Percentiles rank a stretch among this genome's conserved stretches.
Conservation (phyloP, 1,284 basidiomycete genomes). For the Rhodotorula sp. region DNA sequence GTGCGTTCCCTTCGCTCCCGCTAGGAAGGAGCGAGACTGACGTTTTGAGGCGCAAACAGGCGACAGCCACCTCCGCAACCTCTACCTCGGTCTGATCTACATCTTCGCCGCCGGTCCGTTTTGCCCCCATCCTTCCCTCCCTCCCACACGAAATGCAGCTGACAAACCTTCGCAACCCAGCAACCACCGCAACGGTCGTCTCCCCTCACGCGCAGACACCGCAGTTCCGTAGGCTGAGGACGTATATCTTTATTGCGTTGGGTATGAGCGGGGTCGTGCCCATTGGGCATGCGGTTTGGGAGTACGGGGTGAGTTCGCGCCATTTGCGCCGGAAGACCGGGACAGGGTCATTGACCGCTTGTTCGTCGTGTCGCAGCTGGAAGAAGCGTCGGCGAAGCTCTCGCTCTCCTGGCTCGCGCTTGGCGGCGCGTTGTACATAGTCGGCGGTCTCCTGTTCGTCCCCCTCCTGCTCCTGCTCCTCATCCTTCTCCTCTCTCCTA, state of each 20-base stretch:
- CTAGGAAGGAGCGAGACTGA: background rate
- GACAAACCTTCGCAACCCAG: conserved; percentile 1
- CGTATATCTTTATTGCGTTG: conserved; percentile 39
- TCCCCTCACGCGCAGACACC: conserved; percentile 37
- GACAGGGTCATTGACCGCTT: background rate
- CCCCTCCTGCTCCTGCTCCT: no score
- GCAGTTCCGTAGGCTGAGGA: conserved; percentile 36
- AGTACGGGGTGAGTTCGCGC: conserved; percentile 29
- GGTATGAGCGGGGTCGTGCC: conserved; percentile 40
- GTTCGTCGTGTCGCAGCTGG: background rate
- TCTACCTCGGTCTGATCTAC: conserved; percentile 40
- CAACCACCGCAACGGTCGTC: conserved; percentile 33
- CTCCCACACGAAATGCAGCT: background rate
- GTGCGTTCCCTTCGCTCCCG: background rate
- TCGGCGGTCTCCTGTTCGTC: conserved; percentile 36
- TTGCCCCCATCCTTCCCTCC: background rate
- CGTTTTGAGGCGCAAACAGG: background rate
- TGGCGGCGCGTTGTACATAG: conserved; percentile 40
- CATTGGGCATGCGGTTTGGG: conserved; percentile 30
- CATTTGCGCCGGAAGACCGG: no score
- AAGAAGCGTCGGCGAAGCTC: conserved; percentile 16
- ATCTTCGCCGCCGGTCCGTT: conserved; percentile 23
- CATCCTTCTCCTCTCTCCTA: background rate
- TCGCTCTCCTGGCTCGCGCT: conserved; percentile 35
- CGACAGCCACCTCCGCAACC: conserved; percentile 29